Percentiles rank a stretch among this genome's conserved stretches.
phyloP scores from a whole-genome alignment of 306 rosid species.

The Ochetophila trinervis region DNA sequence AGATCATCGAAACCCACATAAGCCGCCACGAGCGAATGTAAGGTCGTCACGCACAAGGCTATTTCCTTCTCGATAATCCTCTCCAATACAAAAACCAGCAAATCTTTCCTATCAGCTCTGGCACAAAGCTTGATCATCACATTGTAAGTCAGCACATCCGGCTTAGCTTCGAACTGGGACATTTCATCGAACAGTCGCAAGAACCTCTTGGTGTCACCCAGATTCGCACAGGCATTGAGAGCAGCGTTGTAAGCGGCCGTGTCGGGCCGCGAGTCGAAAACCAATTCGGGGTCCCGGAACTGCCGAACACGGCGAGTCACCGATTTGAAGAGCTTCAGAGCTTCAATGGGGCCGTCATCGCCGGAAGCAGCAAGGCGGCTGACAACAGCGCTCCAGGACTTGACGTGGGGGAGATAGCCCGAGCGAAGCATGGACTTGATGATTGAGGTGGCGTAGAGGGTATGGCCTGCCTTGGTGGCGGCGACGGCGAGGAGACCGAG shows the following conservation, averaged over 20 bases:
- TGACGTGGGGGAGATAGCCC: slow-evolving; percentile 89
- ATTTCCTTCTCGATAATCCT: slow-evolving; percentile 60
- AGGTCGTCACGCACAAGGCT: slow-evolving; percentile 60
- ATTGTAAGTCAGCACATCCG: slow-evolving; percentile 78
- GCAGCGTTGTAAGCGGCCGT: slow-evolving; percentile 80
- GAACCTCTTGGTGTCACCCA: slow-evolving; percentile 61
- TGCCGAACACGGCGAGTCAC: slow-evolving; percentile 57
- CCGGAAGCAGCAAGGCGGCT: slow-evolving; percentile 60
- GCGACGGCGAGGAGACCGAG: slow-evolving; percentile 89
- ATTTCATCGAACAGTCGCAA: slow-evolving; percentile 87
- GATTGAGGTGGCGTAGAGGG: slow-evolving; percentile 70
- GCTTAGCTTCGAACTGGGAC: slow-evolving; percentile 48
- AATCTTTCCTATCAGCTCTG: slow-evolving; percentile 55
- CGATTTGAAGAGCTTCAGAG: slow-evolving; percentile 49
- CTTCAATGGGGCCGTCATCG: slow-evolving; percentile 65
- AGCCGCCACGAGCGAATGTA: slow-evolving; percentile 75
- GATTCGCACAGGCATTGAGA: slow-evolving; percentile 82
- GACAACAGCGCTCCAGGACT: slow-evolving; percentile 93
- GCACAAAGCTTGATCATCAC: slow-evolving; percentile 76
- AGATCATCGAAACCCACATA: slow-evolving; percentile 79
- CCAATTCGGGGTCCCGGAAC: slow-evolving; percentile 39
- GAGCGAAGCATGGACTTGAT: slow-evolving; percentile 98
- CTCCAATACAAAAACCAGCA: slow-evolving; percentile 74
- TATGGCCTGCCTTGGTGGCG: slow-evolving; percentile 68
- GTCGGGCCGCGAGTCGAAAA: slow-evolving; percentile 68